Base-by-base conservation (phyloP, 1,284 basidiomycete species). In the Xerocomus amazonicus region DNA sequence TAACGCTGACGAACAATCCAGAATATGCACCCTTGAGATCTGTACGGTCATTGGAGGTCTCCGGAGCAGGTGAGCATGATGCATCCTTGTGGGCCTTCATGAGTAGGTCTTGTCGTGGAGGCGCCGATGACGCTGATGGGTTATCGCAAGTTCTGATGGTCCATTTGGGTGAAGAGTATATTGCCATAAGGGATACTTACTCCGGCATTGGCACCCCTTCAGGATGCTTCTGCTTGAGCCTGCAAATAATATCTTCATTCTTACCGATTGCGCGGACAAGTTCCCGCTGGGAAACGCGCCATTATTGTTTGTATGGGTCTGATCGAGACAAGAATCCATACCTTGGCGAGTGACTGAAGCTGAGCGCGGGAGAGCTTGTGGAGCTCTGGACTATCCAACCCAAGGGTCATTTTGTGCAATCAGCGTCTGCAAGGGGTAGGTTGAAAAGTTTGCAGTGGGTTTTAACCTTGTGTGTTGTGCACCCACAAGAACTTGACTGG, bases 261-360 rank as follows among this genome's bases (percentile, higher is more conserved):
- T 61, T 64, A 1, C 63, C 65, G 10, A 59, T 41, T 1, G 57
- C 61, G 9, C 55, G 54, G 23, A 64, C 31, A 9, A 51, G 32
- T 44, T 67, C 63, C 54, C 50, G 48, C 62, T 67, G 33, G 4
- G 33, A 27, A 29, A 27, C 10, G 16, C 1, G 17, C 13, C 6
- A 37, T 53, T 3, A 57, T 34, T 6, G 9, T 41, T 17, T 14
- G 17, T 7, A n/a, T 5, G 26, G 9, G 2, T 14, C 13, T 13
- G 9, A 12, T 1, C 26, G 28, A 23, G 32, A 14, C 8, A 12
- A 34, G 13, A 9, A 10, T 10, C 10, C 50, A 14, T 32, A 62
- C 63, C 52, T 67, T 66, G 32, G 63, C 63, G 14, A 67, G 57
- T 6, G 61, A 50, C 45, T 68, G 63, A 23, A 67, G 49, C 40